Evolutionary conservation across 164 flowering plant genomes (phyloP), one percentile per base, ranked within the genome.

Genomic region (Litsea cubeba): DNA sequence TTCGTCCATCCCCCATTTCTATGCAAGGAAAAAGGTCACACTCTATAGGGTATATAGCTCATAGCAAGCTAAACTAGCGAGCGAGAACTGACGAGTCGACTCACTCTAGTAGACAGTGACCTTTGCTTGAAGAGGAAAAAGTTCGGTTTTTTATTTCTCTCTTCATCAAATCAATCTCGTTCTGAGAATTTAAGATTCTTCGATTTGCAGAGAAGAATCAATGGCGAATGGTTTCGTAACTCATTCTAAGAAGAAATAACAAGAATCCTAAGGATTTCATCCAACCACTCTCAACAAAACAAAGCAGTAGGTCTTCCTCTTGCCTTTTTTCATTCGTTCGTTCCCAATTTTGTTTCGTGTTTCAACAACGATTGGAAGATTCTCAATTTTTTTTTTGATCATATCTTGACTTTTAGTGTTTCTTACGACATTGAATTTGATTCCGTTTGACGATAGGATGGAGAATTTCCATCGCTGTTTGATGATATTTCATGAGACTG

Each of bases 41-140:
- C 35, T 30, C 35, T 30, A 30, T 30, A 4, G 35, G 4, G 35
- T 30, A 30, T 30, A 30, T 30, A 30, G 35, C 35, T 30, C 0
- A 5, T 30, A 40, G 46, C 46, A 40, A 40, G 46, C 46, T 40
- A 40, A 40, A 40, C 23, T n/a, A 4, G 46, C 49, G n/a, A 58
- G 73, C 73, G 46, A 26, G 50, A 35, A 50, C 50, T 15, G 60
- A 15, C 60, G 6, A 54, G 17, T 15, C 60, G 17, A 15, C 17
- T 15, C 20, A 54, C 3, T 15, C 18, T 12, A 1, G 69, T 12
- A 1, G 69, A 66, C 20, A 30, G 69, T 25, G 50, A 25, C 46
- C 65, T 71, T 58, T 30, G 73, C 65, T 20, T 58, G 73, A 58
- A 65, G 57, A 62, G 35, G 58, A 71, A 20, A 57, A 50, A 20